Evolutionary conservation across 805 yeast genomes (phyloP).

Genomic region (Candida pini): DNA sequence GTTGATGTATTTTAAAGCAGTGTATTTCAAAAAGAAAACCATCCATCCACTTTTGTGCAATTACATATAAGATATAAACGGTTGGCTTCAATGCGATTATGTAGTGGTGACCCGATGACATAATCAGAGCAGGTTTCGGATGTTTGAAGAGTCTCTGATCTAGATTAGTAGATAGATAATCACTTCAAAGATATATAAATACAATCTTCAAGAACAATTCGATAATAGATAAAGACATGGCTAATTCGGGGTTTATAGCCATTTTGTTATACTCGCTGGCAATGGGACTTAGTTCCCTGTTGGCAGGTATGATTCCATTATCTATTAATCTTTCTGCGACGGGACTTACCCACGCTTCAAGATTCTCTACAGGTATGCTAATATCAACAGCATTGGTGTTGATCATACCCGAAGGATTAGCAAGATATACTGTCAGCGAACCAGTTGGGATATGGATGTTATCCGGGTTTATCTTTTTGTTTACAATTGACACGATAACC

Average conservation of each 20-base stretch:
- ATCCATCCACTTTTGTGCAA: too few relatives aligned
- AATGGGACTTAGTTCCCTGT: constrained; percentile 24
- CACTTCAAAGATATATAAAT: too few relatives aligned
- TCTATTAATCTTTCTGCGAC: constrained; percentile 17
- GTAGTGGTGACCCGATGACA: too few relatives aligned
- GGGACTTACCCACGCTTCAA: constrained; percentile 35
- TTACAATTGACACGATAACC: constrained; percentile 36
- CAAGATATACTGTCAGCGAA: constrained; percentile 22
- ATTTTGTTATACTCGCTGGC: constrained; percentile 15
- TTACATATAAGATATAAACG: too few relatives aligned
- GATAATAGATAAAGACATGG: too few relatives aligned
- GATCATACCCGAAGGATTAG: constrained; percentile 64
- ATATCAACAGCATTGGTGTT: constrained; percentile 54
- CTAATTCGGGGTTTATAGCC: constrained; percentile 9
- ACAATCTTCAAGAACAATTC: too few relatives aligned
- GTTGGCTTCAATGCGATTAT: too few relatives aligned
- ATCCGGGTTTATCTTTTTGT: constrained; percentile 51
- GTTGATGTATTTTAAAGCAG: too few relatives aligned
- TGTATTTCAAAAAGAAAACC: too few relatives aligned
- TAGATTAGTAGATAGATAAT: too few relatives aligned
- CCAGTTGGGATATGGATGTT: constrained; percentile 45
- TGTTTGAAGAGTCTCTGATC: too few relatives aligned
- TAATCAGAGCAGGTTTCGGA: too few relatives aligned
- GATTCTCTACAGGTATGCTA: constrained; percentile 54
- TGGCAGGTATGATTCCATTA: constrained; percentile 26